These are phyloP conservation scores for Phytophthora pini DNA, from an alignment of 352 stramenopile species.

Conservation along the genomic window DNA sequence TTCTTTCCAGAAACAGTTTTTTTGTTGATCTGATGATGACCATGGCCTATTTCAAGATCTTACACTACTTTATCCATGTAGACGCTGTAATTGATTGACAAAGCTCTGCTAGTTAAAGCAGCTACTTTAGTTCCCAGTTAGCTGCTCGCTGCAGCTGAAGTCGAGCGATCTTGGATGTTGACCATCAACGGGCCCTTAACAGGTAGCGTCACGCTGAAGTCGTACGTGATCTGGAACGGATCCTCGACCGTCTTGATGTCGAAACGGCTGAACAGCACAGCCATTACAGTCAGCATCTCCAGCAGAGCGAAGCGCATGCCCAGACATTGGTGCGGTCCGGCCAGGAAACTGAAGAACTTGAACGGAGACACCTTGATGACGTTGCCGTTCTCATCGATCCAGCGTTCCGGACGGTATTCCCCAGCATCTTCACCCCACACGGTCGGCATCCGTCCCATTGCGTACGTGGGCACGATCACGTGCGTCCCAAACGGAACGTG, in stretches of 20 bases:
- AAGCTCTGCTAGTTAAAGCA: neutral
- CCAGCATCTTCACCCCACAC: conserved; percentile 64
- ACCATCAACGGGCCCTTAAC: conserved; percentile 47
- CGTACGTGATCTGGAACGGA: conserved; percentile 52
- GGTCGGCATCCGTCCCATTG: conserved; percentile 44
- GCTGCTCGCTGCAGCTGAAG: conserved; percentile 3
- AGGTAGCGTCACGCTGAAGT: conserved; percentile 37
- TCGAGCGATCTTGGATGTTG: conserved; percentile 26
- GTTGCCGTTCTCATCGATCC: conserved; percentile 51
- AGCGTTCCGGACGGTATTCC: conserved; percentile 50
- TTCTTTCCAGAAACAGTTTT: conserved; percentile 11
- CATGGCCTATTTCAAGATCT: no score
- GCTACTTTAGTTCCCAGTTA: neutral
- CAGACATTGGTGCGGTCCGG: conserved; percentile 59
- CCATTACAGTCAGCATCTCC: conserved; percentile 58
- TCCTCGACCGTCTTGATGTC: conserved; percentile 44
- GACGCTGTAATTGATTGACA: neutral
- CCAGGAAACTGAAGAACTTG: conserved; percentile 66
- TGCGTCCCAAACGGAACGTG: conserved; percentile 50
- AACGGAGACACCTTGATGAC: conserved; percentile 43
- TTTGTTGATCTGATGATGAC: neutral
- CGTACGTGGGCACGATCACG: conserved; percentile 58
- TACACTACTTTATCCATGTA: no score
- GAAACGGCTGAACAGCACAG: conserved; percentile 47
- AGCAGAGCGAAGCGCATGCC: conserved; percentile 54